These are phyloP conservation scores for Didymella keratinophila DNA, from an alignment of 2,329 filamentous ascomycete genomes.

Conservation along the genomic window DNA sequence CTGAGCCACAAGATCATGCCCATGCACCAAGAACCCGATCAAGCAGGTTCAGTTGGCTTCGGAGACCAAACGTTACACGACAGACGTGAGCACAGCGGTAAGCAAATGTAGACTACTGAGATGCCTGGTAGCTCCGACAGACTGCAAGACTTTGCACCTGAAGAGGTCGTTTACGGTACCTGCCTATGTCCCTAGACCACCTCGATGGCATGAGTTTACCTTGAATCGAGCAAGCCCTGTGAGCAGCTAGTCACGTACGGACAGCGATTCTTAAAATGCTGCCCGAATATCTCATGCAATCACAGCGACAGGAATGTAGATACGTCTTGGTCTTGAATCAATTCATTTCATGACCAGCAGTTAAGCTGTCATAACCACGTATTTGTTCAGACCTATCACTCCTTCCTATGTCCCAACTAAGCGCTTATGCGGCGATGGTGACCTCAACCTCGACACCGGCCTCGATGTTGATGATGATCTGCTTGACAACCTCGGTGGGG, in stretches of 20 bases:
- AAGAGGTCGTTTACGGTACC: not conserved
- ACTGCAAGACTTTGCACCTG: too few relatives aligned
- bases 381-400: slow-evolving; percentile 27
- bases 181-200: not conserved
- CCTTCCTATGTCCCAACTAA: slow-evolving; percentile 27
- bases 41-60: not conserved
- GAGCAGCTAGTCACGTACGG: not conserved
- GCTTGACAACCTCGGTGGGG: slow-evolving; percentile 96
- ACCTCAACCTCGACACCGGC: slow-evolving; percentile 93
- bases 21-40: not conserved
- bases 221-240: not conserved
- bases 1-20: not conserved
- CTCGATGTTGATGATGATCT: slow-evolving; percentile 96
- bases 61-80: not conserved
- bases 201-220: not conserved
- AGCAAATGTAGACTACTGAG: not conserved
- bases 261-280: not conserved
- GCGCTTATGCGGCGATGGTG: slow-evolving; percentile 79
- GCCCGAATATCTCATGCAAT: not conserved
- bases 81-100: not conserved
- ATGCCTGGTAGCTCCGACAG: not conserved
- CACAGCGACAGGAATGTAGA: not conserved
- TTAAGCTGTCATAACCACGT: slow-evolving; percentile 41
- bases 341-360: slow-evolving; percentile 37
- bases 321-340: slow-evolving; percentile 27